phyloP scores from a whole-genome alignment of 2,329 filamentous ascomycete species.

The Penicillium digitatum region DNA sequence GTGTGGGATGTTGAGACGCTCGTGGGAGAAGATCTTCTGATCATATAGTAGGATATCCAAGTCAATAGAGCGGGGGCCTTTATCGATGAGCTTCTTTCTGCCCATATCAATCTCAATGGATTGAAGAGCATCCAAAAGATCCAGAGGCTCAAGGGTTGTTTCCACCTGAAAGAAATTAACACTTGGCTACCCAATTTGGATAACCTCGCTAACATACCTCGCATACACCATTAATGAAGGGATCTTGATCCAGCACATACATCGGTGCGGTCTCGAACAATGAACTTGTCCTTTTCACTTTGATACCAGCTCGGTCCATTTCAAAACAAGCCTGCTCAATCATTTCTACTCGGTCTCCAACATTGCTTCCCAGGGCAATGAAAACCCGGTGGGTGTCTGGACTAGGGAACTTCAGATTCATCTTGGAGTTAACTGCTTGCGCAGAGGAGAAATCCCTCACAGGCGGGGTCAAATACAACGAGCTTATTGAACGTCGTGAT shows the following conservation, averaged over 20 bases:
- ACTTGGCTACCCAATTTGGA: not conserved
- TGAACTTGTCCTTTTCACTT: constrained; percentile 73
- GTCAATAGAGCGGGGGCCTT: constrained; percentile 91
- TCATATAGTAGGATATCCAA: constrained; percentile 87
- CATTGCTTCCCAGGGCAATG: constrained; percentile 86
- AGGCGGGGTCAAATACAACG: constrained; percentile 6
- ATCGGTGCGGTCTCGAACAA: constrained; percentile 95
- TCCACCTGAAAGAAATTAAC: constrained; percentile 58
- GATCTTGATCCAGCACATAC: constrained; percentile 86
- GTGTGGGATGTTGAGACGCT: constrained; percentile 80
- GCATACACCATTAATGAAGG: constrained; percentile 88
- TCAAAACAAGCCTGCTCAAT: constrained; percentile 79
- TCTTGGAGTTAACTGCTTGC: constrained; percentile 10
- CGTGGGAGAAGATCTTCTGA: constrained; percentile 59
- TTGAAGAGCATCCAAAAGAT: constrained; percentile 76
- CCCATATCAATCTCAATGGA: constrained; percentile 76
- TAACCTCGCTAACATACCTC: constrained; percentile 58
- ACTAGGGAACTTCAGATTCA: constrained; percentile 7
- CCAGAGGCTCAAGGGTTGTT: constrained; percentile 69
- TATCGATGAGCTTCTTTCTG: constrained; percentile 79
- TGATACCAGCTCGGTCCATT: constrained; percentile 70
- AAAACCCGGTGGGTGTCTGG: constrained; percentile 54
- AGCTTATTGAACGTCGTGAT: not conserved
- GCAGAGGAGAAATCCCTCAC: constrained; percentile 21
- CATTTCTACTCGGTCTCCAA: constrained; percentile 77